phyloP scores from a whole-genome alignment of 495 filamentous ascomycete species.

The Cryomyces minteri region DNA sequence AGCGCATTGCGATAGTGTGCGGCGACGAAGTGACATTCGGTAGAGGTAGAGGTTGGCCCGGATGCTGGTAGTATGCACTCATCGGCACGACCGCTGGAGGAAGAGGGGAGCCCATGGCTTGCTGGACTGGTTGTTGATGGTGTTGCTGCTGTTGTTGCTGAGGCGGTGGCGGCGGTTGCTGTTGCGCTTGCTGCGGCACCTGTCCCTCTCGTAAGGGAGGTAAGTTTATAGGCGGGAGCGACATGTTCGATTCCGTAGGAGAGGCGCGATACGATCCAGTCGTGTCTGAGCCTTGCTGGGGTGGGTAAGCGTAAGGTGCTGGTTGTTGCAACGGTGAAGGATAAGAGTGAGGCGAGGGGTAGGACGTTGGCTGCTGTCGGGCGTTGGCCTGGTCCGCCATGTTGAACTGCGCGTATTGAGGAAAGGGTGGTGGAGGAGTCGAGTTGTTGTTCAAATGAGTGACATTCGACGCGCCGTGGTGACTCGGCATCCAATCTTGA shows the following conservation, averaged over 20 bases:
- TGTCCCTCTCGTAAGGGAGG: conserved; percentile 35
- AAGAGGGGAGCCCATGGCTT: conserved; percentile 18
- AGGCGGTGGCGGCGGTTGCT: conserved; percentile 4
- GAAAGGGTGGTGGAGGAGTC: too few relatives aligned
- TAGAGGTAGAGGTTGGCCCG: conserved; percentile 15
- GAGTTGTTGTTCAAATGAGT: too few relatives aligned
- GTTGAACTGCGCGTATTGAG: too few relatives aligned
- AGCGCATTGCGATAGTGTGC: conserved; percentile 35
- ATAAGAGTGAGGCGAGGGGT: conserved; percentile 36
- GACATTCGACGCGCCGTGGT: too few relatives aligned
- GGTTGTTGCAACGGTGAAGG: conserved; percentile 30
- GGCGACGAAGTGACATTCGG: conserved; percentile 19
- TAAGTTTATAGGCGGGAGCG: conserved; percentile 35
- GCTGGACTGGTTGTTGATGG: conserved; percentile 7
- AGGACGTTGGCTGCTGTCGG: conserved; percentile 24
- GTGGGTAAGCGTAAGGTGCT: conserved; percentile 36
- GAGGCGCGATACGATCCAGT: conserved; percentile 31
- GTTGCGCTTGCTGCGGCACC: background rate
- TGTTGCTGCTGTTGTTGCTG: conserved; percentile 22
- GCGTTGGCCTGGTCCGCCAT: background rate
- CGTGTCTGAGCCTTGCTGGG: conserved; percentile 24
- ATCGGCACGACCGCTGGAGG: conserved; percentile 19
- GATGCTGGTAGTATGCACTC: conserved; percentile 19
- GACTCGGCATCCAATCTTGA: too few relatives aligned
- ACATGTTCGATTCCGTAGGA: conserved; percentile 28